Evolutionary conservation across 805 yeast species (phyloP), one percentile per base, ranked within the genome.

Genomic region (Metschnikowia orientalis): DNA sequence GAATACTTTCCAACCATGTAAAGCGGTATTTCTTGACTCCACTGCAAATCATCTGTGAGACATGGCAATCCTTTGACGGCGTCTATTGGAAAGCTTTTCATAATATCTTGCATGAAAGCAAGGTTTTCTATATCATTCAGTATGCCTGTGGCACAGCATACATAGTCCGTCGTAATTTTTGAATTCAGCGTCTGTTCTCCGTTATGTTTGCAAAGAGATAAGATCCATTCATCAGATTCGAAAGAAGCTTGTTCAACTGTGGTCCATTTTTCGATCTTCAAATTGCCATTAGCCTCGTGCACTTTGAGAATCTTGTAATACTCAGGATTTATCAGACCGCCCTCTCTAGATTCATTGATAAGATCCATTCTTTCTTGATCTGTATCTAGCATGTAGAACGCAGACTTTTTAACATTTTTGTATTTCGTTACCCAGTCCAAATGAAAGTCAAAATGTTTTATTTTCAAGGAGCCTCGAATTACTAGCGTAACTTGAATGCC

Each of bases 341-440:
- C 73, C 39, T 64, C 61, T 34, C 73, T 47, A 0, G 73, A 71
- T 9, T 57, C 59, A 12, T 53, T 47, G 26, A 67, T 63, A 62
- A 65, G 63, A 10, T 67, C 50, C 11, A 42, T 47, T 18, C 71
- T 44, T 34, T 67, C 73, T 26, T 61, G 57, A 33, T 68, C 72
- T 1, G 67, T 56, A 27, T 67, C 71, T 33, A 51, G 50, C 42
- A 64, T 59, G 52, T 67, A 68, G 28, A 63, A 63, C 1, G 68
- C 59, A 2, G 70, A 59, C 37, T 66, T 67, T 47, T 64, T 61
- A 16, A 61, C 64, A 36, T 67, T 69, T 38, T 62, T 61, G 46
- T 66, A 68, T 40, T 68, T 69, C n/a, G 73, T 64, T 11, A 68
- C 73, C 73, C 73, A 69, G 35, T 68, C 73, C 28, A 68, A 49